A percentile compares a stretch with the other conserved stretches of the same genome.
phyloP scores from a whole-genome alignment of 208 protist species.

The Sergeia podlipaevii region DNA sequence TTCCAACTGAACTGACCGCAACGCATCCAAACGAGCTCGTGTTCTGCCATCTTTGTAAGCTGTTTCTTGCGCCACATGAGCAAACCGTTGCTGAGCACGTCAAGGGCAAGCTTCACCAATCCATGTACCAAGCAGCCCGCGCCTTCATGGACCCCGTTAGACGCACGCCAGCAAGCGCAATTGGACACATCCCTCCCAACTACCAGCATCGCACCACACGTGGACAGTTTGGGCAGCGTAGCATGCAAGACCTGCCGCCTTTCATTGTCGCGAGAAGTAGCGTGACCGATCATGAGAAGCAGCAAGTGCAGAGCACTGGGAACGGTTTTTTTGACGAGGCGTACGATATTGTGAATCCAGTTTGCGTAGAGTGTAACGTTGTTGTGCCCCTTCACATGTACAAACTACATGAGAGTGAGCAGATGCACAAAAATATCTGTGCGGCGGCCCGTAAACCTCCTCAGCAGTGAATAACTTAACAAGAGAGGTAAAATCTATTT shows the following conservation, averaged over 20 bases:
- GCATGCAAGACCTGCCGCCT: constrained; percentile 10
- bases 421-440: background rate
- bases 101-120: constrained; percentile 12
- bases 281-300: constrained; percentile 8
- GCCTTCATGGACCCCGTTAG: no score
- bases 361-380: constrained; percentile 15
- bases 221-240: no score
- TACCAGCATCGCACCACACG: no score
- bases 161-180: no score
- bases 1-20: constrained; percentile 15
- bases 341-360: constrained; percentile 20
- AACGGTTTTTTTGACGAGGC: constrained; percentile 20
- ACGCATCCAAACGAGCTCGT: constrained; percentile 12
- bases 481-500: no score
- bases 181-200: no score
- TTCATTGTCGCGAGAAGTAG: constrained; percentile 16
- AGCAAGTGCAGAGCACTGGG: background rate
- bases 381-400: constrained; percentile 15
- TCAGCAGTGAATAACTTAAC: no score
- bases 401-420: constrained; percentile 15
- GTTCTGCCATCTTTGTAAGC: constrained; percentile 15
- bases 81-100: constrained; percentile 18
- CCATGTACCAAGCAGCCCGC: no score
- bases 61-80: constrained; percentile 17
- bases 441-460: no score